These are phyloP conservation scores for Nicotiana rustica DNA, from an alignment of 305 asterid genomes.

Conservation along the genomic window DNA sequence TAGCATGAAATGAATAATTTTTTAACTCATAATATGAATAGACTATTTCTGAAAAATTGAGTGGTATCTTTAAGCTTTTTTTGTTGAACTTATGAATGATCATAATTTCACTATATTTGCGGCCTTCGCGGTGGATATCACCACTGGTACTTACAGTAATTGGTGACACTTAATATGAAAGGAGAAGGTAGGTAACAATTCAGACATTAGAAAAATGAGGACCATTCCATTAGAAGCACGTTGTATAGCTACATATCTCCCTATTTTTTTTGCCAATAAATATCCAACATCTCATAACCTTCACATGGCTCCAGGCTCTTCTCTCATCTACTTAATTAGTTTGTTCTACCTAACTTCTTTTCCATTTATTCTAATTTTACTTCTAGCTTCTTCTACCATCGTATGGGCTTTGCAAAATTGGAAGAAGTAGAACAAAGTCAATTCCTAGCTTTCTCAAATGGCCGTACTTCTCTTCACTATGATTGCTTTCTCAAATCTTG, in stretches of 20 bases:
- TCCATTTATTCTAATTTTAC: too few species aligned
- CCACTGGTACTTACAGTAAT: too few species aligned
- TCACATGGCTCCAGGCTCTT: background rate
- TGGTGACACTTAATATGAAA: background rate
- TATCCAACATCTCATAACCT: conserved; percentile 26
- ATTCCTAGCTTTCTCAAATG: too few species aligned
- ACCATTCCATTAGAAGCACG: background rate
- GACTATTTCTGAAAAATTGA: too few species aligned
- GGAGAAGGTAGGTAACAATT: background rate
- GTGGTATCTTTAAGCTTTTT: too few species aligned
- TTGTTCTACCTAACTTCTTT: too few species aligned
- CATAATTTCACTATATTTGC: too few species aligned
- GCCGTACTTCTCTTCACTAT: background rate
- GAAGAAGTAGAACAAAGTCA: background rate
- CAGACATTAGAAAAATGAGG: background rate
- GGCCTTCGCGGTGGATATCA: too few species aligned
- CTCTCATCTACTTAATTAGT: background rate
- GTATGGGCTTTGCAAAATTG: background rate
- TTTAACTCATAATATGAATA: too few species aligned
- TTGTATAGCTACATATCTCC: background rate
- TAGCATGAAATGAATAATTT: too few species aligned
- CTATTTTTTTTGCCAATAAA: conserved; percentile 11
- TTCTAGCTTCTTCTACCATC: background rate
- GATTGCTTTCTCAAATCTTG: conserved; percentile 44
- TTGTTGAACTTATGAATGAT: too few species aligned